These are phyloP conservation scores for Trichoderma koningiopsis DNA, from an alignment of 2,329 filamentous ascomycete genomes.

Conservation along the genomic window DNA sequence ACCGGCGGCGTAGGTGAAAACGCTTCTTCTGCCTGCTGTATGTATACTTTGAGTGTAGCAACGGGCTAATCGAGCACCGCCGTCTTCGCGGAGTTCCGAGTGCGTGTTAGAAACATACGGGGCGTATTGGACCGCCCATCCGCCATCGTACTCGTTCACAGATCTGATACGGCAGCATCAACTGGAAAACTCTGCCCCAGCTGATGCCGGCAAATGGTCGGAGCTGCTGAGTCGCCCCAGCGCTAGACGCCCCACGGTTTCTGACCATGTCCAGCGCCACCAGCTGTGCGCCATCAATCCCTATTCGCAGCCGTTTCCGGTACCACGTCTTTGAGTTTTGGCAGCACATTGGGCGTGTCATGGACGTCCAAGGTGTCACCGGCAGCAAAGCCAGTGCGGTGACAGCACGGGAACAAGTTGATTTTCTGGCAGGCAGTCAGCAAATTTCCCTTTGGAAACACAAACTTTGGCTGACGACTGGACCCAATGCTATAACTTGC, in stretches of 20 bases:
- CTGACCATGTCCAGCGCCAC: conserved; percentile 6
- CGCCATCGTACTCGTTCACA: neutral
- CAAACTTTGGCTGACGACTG: neutral
- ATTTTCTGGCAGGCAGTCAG: neutral
- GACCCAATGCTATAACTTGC: neutral
- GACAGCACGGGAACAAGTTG: neutral
- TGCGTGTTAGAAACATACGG: neutral
- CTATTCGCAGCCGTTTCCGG: neutral
- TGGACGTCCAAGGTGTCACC: neutral
- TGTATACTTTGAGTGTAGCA: neutral
- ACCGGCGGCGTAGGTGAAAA: neutral
- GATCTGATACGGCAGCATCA: neutral
- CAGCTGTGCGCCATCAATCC: neutral
- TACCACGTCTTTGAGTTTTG: neutral
- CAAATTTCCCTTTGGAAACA: neutral
- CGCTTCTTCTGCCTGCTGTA: neutral
- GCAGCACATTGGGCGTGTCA: neutral
- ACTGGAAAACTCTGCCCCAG: neutral
- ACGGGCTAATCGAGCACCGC: neutral
- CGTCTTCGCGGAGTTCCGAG: neutral
- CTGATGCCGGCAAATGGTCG: neutral
- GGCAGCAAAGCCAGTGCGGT: neutral
- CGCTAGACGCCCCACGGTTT: conserved; percentile 2
- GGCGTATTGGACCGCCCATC: neutral
- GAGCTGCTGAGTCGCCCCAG: conserved; percentile 10